These are phyloP conservation scores for Raphanus hybrid DNA, from an alignment of 441 rosid genomes.

Conservation along the genomic window DNA sequence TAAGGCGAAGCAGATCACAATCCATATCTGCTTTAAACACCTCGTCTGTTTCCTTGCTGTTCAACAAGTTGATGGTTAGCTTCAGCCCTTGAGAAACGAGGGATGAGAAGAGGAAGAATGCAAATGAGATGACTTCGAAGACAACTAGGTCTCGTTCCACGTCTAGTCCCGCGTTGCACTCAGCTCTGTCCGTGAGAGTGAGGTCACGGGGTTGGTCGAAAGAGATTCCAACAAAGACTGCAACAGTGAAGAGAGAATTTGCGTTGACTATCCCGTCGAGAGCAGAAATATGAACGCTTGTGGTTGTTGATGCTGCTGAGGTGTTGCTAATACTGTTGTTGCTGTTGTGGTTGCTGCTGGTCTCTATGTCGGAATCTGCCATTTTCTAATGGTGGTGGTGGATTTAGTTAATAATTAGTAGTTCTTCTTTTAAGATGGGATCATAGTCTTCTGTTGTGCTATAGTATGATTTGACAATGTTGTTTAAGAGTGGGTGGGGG, in stretches of 20 bases:
- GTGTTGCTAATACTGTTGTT: not conserved
- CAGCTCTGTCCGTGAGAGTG: conserved; percentile 20
- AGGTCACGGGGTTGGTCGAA: conserved; percentile 33
- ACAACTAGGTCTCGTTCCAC: conserved; percentile 38
- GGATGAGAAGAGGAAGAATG: conserved; percentile 43
- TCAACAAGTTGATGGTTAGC: conserved; percentile 37
- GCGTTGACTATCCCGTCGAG: conserved; percentile 41
- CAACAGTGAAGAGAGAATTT: conserved; percentile 41
- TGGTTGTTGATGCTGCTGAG: conserved; percentile 30
- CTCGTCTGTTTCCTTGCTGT: conserved; percentile 36
- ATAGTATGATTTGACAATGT: conserved; percentile 23
- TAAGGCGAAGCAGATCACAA: conserved; percentile 34
- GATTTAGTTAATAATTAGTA: not conserved
- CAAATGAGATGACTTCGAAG: conserved; percentile 40
- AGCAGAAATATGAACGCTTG: conserved; percentile 42
- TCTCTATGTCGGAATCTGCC: conserved; percentile 41
- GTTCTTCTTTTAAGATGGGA: conserved; percentile 5
- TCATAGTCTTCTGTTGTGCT: conserved; percentile 12
- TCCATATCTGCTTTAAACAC: conserved; percentile 37
- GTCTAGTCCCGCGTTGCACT: conserved; percentile 39
- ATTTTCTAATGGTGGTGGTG: conserved; percentile 9
- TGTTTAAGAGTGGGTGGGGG: conserved; percentile 34
- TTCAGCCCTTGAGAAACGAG: conserved; percentile 43
- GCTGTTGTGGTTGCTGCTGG: conserved; percentile 19
- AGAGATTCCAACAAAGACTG: conserved; percentile 40